Conservation (phyloP, 306 rosid genomes). For the Prunus mira region DNA sequence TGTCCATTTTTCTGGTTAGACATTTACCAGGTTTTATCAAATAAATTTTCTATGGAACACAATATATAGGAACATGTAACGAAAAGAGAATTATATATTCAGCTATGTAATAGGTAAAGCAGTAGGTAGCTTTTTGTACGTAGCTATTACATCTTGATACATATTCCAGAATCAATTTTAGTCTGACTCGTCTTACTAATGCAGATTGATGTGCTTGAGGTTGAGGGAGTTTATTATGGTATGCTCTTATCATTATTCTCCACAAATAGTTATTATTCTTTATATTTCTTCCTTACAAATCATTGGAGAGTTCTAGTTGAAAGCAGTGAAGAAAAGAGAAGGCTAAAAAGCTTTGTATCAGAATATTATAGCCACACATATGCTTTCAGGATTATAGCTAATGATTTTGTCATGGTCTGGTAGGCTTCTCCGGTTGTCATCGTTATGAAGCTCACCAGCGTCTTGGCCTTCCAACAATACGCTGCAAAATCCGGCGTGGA, state of each 20-base stretch:
- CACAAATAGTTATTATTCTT: neutral
- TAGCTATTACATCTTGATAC: neutral
- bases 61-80: neutral
- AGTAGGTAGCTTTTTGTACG: neutral
- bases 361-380: neutral
- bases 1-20: neutral
- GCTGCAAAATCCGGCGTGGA: constrained; percentile 89
- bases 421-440: constrained; percentile 96
- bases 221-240: constrained; percentile 90
- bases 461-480: constrained; percentile 84
- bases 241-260: constrained; percentile 18
- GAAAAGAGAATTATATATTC: neutral
- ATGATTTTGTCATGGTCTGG: neutral
- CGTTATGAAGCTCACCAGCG: constrained; percentile 94
- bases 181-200: constrained; percentile 20
- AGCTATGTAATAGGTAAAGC: neutral
- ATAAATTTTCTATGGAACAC: no score
- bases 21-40: neutral
- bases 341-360: neutral
- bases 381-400: neutral
- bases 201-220: constrained; percentile 98
- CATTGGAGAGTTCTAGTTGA: neutral
- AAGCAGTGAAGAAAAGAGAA: neutral
- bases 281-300: neutral
- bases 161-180: neutral